Evolutionary conservation across 148 eudicot species (phyloP).

Genomic region (Dysphania ambrosioides): DNA sequence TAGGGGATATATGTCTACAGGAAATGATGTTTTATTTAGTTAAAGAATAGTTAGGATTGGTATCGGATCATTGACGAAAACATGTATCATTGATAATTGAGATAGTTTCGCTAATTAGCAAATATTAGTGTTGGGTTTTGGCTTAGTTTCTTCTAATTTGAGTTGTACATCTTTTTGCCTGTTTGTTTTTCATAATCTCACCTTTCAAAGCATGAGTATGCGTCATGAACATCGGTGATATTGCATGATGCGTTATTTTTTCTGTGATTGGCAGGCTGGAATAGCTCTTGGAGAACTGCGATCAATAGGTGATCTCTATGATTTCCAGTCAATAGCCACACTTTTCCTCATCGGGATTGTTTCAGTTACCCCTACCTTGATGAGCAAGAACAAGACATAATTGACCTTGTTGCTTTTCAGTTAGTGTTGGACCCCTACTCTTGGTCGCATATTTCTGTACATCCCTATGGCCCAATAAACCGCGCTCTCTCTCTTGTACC

Average conservation of each 20-base stretch:
- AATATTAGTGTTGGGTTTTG: not conserved
- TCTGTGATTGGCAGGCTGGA: slow-evolving; percentile 60
- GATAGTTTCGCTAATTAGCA: not conserved
- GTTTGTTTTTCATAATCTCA: not conserved
- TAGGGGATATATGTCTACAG: not conserved
- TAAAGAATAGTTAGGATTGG: no score
- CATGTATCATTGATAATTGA: no score
- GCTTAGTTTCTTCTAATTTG: not conserved
- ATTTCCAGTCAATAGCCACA: slow-evolving; percentile 79
- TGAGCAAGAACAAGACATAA: slow-evolving; percentile 50
- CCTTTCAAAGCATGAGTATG: not conserved
- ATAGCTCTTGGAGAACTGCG: slow-evolving; percentile 84
- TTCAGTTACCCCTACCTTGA: slow-evolving; percentile 67
- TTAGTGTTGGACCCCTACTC: not conserved
- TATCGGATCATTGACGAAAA: no score
- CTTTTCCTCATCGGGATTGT: slow-evolving; percentile 81
- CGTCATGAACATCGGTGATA: not conserved
- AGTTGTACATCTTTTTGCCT: not conserved
- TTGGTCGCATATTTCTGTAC: slow-evolving; percentile 28
- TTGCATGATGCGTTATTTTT: not conserved
- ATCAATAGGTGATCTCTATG: slow-evolving; percentile 80
- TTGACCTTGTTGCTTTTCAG: not conserved
- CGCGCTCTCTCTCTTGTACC: not conserved
- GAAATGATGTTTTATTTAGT: not conserved
- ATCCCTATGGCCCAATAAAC: slow-evolving; percentile 19